A percentile compares a stretch with the other conserved stretches of the same genome.
Evolutionary conservation across 2,329 filamentous ascomycete species (phyloP).

Genomic region (Claviceps purpurea): DNA sequence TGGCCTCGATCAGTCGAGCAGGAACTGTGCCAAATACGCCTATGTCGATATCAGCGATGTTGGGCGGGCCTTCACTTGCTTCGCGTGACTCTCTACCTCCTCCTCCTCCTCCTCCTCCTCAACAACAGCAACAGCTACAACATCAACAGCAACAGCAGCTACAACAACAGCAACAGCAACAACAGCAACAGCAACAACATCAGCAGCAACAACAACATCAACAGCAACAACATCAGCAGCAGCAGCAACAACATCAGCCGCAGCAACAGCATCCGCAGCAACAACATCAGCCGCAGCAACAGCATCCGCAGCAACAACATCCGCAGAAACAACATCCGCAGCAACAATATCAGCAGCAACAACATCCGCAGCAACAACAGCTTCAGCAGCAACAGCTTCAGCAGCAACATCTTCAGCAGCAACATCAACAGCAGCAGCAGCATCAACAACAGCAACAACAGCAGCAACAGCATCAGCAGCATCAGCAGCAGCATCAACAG

Average conservation of each 20-base stretch:
- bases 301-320: slow-evolving; percentile 10
- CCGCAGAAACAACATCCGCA: slow-evolving; percentile 27
- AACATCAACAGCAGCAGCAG: too few relatives aligned
- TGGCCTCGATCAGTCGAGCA: slow-evolving; percentile 34
- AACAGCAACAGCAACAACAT: slow-evolving; percentile 27
- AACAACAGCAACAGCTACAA: slow-evolving; percentile 21
- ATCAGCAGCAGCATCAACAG: slow-evolving; percentile 22
- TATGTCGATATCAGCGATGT: slow-evolving; percentile 50
- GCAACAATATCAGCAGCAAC: slow-evolving; percentile 29
- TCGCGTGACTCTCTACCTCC: slow-evolving; percentile 26
- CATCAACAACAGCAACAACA: slow-evolving; percentile 12
- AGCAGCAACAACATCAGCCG: slow-evolving; percentile 25
- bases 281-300: slow-evolving; percentile 31
- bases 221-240: slow-evolving; percentile 25
- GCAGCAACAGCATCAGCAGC: slow-evolving; percentile 23
- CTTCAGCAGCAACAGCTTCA: slow-evolving; percentile 25
- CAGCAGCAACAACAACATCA: slow-evolving; percentile 17
- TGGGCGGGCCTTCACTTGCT: slow-evolving; percentile 35
- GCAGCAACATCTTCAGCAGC: too few relatives aligned
- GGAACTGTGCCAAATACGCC: slow-evolving; percentile 34
- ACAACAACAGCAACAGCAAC: slow-evolving; percentile 26
- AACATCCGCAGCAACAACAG: slow-evolving; percentile 27
- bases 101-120: slow-evolving; percentile 18
- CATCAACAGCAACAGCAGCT: slow-evolving; percentile 26
- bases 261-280: slow-evolving; percentile 19